phyloP scores from a whole-genome alignment of 2,329 filamentous ascomycete genomes.

The Cyanodermella asteris region DNA sequence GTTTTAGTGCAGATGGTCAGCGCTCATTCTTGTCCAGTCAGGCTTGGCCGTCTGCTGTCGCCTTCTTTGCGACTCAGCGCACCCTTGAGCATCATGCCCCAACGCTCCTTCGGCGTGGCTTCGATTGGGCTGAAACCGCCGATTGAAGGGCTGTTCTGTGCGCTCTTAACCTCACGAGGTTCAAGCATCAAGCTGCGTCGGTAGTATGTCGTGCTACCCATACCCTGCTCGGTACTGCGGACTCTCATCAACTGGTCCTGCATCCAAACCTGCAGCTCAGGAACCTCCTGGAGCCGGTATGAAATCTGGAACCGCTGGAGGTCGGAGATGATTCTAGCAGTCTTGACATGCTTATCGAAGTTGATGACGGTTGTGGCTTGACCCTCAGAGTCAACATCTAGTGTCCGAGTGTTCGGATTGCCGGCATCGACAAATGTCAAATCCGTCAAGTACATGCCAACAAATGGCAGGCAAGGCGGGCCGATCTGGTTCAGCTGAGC shows the following conservation, averaged over 20 bases:
- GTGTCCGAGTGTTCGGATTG: conserved; percentile 64
- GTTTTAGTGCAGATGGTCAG: too few species aligned
- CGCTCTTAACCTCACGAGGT: conserved; percentile 37
- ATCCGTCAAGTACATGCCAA: conserved; percentile 91
- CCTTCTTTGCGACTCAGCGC: too few species aligned
- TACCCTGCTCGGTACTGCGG: conserved; percentile 38
- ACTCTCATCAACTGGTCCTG: conserved; percentile 60
- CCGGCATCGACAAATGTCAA: conserved; percentile 90
- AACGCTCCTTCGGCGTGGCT: too few species aligned
- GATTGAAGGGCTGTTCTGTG: too few species aligned
- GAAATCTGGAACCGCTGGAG: conserved; percentile 91
- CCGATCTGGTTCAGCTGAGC: conserved; percentile 66
- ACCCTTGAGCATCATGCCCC: too few species aligned
- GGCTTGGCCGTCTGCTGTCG: too few species aligned
- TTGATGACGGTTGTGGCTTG: conserved; percentile 65
- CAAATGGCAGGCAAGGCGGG: conserved; percentile 80
- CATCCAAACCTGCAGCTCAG: conserved; percentile 87
- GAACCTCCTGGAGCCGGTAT: conserved; percentile 60
- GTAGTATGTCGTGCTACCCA: conserved; percentile 49
- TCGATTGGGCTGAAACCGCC: too few species aligned
- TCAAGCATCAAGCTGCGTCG: conserved; percentile 69
- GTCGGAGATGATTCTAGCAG: conserved; percentile 85
- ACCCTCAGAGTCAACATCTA: conserved; percentile 41
- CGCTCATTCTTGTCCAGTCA: too few species aligned
- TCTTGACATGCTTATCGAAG: conserved; percentile 90